A percentile compares a stretch with the other conserved stretches of the same genome.
Evolutionary conservation across 208 protist species (phyloP).

Genomic region (Wallacemonas rigidus): DNA sequence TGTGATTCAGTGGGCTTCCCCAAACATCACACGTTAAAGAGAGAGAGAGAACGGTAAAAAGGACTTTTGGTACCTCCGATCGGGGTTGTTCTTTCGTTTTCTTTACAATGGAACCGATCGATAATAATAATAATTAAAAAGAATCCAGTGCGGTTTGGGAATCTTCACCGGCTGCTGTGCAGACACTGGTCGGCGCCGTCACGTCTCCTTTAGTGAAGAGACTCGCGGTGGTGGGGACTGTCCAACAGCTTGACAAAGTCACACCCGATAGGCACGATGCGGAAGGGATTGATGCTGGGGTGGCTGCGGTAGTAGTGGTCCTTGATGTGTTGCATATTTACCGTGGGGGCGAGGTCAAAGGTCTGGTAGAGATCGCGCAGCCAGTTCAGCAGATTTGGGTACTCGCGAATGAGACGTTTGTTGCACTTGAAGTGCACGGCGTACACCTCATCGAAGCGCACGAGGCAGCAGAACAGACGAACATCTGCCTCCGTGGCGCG

Average conservation of each 20-base stretch:
- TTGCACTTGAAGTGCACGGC: conserved; percentile 89
- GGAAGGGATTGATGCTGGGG: conserved; percentile 67
- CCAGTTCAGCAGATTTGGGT: conserved; percentile 78
- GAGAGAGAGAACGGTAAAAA: no score
- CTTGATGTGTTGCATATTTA: conserved; percentile 90
- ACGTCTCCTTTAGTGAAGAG: not conserved
- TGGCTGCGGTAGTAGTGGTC: conserved; percentile 79
- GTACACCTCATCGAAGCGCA: conserved; percentile 93
- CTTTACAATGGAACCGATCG: no score
- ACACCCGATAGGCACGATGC: conserved; percentile 72
- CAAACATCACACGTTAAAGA: not conserved
- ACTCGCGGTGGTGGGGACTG: conserved; percentile 30
- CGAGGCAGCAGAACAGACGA: conserved; percentile 79
- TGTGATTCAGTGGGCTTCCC: not conserved
- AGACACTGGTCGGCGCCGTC: not conserved
- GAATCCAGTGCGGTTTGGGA: no score
- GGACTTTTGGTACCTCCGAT: no score
- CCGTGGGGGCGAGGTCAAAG: conserved; percentile 39
- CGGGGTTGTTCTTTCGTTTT: no score
- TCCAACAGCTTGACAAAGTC: conserved; percentile 38
- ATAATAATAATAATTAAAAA: no score
- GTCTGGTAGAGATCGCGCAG: conserved; percentile 85
- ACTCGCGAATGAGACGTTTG: conserved; percentile 70
- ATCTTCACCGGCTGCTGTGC: no score
- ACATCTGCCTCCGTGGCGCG: conserved; percentile 84